Percentiles rank a stretch among this genome's conserved stretches.
These are phyloP conservation scores for Lachancea cidri DNA, from an alignment of 805 yeast genomes.

Conservation along the genomic window DNA sequence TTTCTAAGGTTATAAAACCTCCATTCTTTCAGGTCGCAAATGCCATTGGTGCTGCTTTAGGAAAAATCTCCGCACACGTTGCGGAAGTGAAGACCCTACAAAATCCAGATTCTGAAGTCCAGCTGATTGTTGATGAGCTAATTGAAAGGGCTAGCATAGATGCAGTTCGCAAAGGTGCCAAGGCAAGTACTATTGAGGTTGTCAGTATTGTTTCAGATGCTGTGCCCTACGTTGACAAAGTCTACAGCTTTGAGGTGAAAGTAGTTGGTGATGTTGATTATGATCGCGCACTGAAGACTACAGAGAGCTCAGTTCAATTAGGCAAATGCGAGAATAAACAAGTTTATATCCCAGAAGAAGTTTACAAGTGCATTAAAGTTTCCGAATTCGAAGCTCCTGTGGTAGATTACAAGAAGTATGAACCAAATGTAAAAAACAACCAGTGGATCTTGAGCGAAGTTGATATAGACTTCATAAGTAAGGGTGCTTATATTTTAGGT, in stretches of 20 bases:
- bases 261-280: constrained; percentile 44
- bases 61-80: constrained; percentile 35
- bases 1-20: constrained; percentile 39
- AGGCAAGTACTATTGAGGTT: constrained; percentile 18
- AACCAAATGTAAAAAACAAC: constrained; percentile 29
- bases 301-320: too few species aligned
- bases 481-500: constrained; percentile 46
- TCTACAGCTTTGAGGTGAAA: constrained; percentile 35
- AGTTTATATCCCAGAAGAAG: constrained; percentile 1
- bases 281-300: constrained; percentile 17
- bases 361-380: constrained; percentile 6
- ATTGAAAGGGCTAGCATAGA: constrained; percentile 19
- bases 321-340: neutral
- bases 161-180: constrained; percentile 27
- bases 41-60: constrained; percentile 48
- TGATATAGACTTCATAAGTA: constrained; percentile 38
- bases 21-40: constrained; percentile 42
- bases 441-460: constrained; percentile 39
- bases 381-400: constrained; percentile 12
- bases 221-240: constrained; percentile 32
- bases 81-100: constrained; percentile 21
- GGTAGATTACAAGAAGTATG: constrained; percentile 28
- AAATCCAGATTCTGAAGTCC: constrained; percentile 16
- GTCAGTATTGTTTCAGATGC: constrained; percentile 29
- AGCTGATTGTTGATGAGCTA: constrained; percentile 16